Evolutionary conservation across 1,139 yeast genomes (phyloP), one percentile per base, ranked within the genome.

Genomic region (Saccharomyces pastorianus): DNA sequence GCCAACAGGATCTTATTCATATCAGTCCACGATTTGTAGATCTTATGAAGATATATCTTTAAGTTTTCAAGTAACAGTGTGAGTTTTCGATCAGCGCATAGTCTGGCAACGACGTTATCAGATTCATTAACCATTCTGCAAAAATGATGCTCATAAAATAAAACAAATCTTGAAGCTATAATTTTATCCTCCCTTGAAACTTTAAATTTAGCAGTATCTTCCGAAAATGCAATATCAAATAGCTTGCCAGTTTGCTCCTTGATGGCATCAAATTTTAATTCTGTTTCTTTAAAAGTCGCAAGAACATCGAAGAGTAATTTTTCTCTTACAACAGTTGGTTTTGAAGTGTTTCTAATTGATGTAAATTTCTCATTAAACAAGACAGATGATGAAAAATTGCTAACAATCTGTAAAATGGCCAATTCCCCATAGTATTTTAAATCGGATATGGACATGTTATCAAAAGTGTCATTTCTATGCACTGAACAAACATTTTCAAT

Each of bases 351-450:
- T 52, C 56, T 59, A 6, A 66, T 63, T 1, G 67, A 59, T 0
- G 70, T 66, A 48, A 57, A 66, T 25, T 58, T 59, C 47, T 64
- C 67, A 49, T 57, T 56, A 51, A 59, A 65, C 20, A 66, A 53
- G 14, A 65, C 63, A 6, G 58, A 58, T 6, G 51, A 41, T 32
- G 56, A 61, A 48, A 64, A 66, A 14, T 61, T 53, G 27, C 63
- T 57, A 4, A 49, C 53, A 8, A 64, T 56, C 29, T 60, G 63
- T 1, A 51, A 32, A 1, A 57, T 25, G 1, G 66, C 66, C 34
- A 57, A 53, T 13, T 57, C 57, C 20, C 67, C 66, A 52, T 65
- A 65, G 26, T 53, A 51, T 23, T 51, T 50, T 13, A 63, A 50
- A 6, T 53, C 46, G 20, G 51, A 31, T n/a, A 62, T 53, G 4